Percentiles rank a stretch among this genome's conserved stretches.
These are phyloP conservation scores for Cenchrus fungigraminus DNA, from an alignment of 176 grass and related monocot species.

Conservation along the genomic window DNA sequence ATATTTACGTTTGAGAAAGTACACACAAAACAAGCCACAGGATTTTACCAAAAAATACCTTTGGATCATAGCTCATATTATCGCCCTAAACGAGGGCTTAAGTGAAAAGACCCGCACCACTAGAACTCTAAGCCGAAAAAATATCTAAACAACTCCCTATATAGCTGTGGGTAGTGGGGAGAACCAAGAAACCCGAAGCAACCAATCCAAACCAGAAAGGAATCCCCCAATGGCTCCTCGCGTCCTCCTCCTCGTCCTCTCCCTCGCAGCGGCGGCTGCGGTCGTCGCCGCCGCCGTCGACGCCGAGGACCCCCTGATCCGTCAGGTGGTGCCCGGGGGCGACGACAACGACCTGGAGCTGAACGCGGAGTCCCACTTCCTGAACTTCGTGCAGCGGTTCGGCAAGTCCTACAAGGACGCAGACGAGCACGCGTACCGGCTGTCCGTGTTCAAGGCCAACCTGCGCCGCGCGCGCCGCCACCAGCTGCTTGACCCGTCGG, in stretches of 20 bases:
- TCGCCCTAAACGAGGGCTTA: background rate
- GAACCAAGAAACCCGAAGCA: slow-evolving; percentile 23
- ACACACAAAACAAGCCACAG: too few relatives aligned
- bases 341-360: slow-evolving; percentile 57
- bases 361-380: slow-evolving; percentile 69
- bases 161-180: slow-evolving; percentile 2
- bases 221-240: slow-evolving; percentile 50
- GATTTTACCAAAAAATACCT: background rate
- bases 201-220: slow-evolving; percentile 33
- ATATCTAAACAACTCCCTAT: slow-evolving; percentile 37
- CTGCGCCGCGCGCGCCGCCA: slow-evolving; percentile 68
- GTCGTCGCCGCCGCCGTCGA: background rate
- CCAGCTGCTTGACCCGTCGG: slow-evolving; percentile 79
- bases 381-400: slow-evolving; percentile 69
- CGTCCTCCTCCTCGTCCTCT: slow-evolving; percentile 38
- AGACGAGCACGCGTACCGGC: slow-evolving; percentile 74
- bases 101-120: background rate
- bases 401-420: slow-evolving; percentile 71
- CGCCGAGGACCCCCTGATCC: slow-evolving; percentile 64
- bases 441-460: slow-evolving; percentile 89
- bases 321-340: slow-evolving; percentile 61
- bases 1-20: too few relatives aligned
- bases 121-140: background rate
- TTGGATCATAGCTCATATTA: background rate
- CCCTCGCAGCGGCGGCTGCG: background rate